These are phyloP conservation scores for Podospora bellae-mahoneyi DNA, from an alignment of 495 filamentous ascomycete genomes.

Conservation along the genomic window DNA sequence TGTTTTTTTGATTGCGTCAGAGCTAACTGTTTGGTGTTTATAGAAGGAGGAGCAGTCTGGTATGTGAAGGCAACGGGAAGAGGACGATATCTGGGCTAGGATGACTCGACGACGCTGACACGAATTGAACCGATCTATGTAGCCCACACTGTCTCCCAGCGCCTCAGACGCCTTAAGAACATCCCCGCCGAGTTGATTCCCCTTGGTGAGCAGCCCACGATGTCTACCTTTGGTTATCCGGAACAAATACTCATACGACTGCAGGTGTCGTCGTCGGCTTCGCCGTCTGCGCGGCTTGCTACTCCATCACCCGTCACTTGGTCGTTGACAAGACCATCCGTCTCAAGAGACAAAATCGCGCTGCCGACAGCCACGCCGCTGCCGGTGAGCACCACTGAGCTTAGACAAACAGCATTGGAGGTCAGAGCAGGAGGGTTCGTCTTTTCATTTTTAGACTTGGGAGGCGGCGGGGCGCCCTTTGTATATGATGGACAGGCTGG, in stretches of 20 bases:
- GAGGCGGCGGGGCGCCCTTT: slow-evolving; percentile 18
- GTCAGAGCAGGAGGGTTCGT: background rate
- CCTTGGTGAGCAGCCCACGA: slow-evolving; percentile 63
- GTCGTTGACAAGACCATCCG: slow-evolving; percentile 87
- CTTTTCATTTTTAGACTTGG: slow-evolving; percentile 13
- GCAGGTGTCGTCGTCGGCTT: slow-evolving; percentile 79
- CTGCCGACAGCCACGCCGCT: slow-evolving; percentile 33
- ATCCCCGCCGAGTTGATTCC: slow-evolving; percentile 93
- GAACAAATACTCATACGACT: slow-evolving; percentile 15
- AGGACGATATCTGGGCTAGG: slow-evolving; percentile 2
- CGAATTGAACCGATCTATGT: slow-evolving; percentile 9
- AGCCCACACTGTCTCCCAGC: slow-evolving; percentile 97
- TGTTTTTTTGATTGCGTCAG: slow-evolving; percentile 24
- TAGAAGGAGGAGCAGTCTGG: slow-evolving; percentile 82
- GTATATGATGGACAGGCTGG: slow-evolving; percentile 22
- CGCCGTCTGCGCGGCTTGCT: slow-evolving; percentile 64
- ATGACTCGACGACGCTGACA: slow-evolving; percentile 26
- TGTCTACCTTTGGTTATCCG: background rate
- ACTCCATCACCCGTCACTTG: slow-evolving; percentile 78
- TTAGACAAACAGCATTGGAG: slow-evolving; percentile 16
- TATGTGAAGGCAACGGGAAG: slow-evolving; percentile 51
- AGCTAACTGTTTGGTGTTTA: slow-evolving; percentile 35
- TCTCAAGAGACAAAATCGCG: slow-evolving; percentile 57
- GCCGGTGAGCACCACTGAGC: slow-evolving; percentile 34
- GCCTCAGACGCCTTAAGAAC: slow-evolving; percentile 78